phyloP scores from a whole-genome alignment of 371 early-diverging fungal species.

The Mitosporidium daphniae region DNA sequence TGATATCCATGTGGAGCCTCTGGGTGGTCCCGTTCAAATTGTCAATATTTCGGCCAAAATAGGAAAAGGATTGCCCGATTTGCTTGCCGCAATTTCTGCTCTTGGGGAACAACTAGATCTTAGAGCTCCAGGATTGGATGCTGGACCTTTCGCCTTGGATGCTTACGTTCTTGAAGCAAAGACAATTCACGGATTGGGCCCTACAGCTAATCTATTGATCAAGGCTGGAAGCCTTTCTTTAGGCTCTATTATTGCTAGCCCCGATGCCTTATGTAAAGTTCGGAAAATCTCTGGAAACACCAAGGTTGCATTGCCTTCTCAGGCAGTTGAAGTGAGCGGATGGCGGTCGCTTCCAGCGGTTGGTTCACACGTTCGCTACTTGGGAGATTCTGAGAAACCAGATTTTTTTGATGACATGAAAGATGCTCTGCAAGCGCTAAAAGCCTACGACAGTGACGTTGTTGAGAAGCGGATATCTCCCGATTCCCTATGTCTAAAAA shows the following conservation, averaged over 20 bases:
- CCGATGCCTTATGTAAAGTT: constrained; percentile 47
- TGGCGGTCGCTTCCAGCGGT: constrained; percentile 63
- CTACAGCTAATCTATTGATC: constrained; percentile 42
- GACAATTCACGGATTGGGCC: constrained; percentile 6
- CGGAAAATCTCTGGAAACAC: constrained; percentile 37
- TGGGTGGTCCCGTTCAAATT: constrained; percentile 56
- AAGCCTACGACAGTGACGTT: constrained; percentile 1
- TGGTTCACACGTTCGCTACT: constrained; percentile 46
- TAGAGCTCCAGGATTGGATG: neutral
- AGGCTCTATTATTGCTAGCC: constrained; percentile 38
- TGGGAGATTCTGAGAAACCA: constrained; percentile 15
- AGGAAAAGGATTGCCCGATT: no score
- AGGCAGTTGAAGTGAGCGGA: constrained; percentile 46
- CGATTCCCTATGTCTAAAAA: constrained; percentile 2
- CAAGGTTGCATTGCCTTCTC: constrained; percentile 38
- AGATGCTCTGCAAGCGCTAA: constrained; percentile 1
- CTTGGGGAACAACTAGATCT: neutral
- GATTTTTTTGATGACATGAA: neutral
- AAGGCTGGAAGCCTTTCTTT: constrained; percentile 34
- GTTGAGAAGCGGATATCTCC: constrained; percentile 1
- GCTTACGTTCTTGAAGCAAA: neutral
- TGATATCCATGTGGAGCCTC: constrained; percentile 47
- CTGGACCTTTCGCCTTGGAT: neutral
- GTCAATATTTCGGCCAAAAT: constrained; percentile 54
- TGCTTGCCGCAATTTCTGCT: no score